Conservation (phyloP, 169 alveolate genomes). For the Theileria annulata region DNA sequence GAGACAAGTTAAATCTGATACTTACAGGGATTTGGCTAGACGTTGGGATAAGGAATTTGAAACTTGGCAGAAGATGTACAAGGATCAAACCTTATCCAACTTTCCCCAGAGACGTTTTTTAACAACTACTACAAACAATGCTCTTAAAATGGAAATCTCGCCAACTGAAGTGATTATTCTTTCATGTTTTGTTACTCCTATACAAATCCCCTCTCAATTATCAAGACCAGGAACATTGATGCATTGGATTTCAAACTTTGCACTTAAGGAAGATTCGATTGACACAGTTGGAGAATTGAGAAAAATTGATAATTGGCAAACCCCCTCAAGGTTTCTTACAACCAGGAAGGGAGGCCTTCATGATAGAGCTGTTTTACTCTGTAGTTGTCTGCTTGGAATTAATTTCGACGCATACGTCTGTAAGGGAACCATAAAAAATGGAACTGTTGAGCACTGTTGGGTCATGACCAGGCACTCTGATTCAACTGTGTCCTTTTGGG, state of each 20-base stretch:
- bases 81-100: slow-evolving; percentile 79
- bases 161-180: slow-evolving; percentile 52
- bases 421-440: slow-evolving; percentile 58
- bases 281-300: slow-evolving; percentile 20
- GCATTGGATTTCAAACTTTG: slow-evolving; percentile 68
- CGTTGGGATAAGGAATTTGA: slow-evolving; percentile 80
- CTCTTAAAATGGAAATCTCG: slow-evolving; percentile 14
- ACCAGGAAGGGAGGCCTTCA: slow-evolving; percentile 66
- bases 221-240: slow-evolving; percentile 56
- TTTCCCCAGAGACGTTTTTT: slow-evolving; percentile 57
- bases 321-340: slow-evolving; percentile 47
- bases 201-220: slow-evolving; percentile 47
- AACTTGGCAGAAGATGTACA: slow-evolving; percentile 75
- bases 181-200: slow-evolving; percentile 47
- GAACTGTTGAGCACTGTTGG: slow-evolving; percentile 58
- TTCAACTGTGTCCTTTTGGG: slow-evolving; percentile 66
- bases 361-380: slow-evolving; percentile 62
- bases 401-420: slow-evolving; percentile 66
- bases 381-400: slow-evolving; percentile 62
- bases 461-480: slow-evolving; percentile 66
- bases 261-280: slow-evolving; percentile 39
- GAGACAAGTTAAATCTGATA: slow-evolving; percentile 52
- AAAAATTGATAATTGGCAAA: slow-evolving; percentile 50
- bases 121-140: slow-evolving; percentile 24
- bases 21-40: slow-evolving; percentile 63